A percentile compares a stretch with the other conserved stretches of the same genome.
Evolutionary conservation across 1,139 yeast genomes (phyloP).

Genomic region (Magnusiomyces sp.): DNA sequence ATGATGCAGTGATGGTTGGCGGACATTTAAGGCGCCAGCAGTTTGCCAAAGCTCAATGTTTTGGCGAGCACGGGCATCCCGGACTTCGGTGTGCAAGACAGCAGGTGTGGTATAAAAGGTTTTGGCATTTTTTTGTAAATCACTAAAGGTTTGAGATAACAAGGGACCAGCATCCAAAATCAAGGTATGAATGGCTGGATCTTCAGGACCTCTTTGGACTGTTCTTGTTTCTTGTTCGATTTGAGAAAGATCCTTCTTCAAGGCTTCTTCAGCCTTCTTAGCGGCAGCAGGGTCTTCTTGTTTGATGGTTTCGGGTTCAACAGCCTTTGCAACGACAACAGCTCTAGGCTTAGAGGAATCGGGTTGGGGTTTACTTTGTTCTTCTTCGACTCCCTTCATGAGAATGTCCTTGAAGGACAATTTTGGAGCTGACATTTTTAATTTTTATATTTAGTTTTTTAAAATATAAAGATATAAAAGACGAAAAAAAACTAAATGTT

Average conservation of each 20-base stretch:
- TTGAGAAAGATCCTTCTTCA: not conserved
- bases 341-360: not conserved
- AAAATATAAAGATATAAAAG: too few species aligned
- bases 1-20: conserved; percentile 66
- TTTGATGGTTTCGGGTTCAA: not conserved
- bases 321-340: not conserved
- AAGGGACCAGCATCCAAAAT: conserved; percentile 93
- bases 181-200: conserved; percentile 26
- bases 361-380: not conserved
- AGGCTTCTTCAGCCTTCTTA: not conserved
- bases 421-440: conserved; percentile 2
- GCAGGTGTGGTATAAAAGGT: conserved; percentile 85
- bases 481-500: too few species aligned
- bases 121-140: conserved; percentile 60
- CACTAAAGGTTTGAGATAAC: conserved; percentile 75
- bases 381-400: conserved; percentile 34
- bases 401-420: conserved; percentile 12
- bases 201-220: not conserved
- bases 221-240: conserved; percentile 2
- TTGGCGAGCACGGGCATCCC: conserved; percentile 74
- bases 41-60: conserved; percentile 60
- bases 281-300: not conserved
- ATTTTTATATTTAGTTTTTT: too few species aligned
- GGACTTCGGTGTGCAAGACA: conserved; percentile 65
- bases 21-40: conserved; percentile 41